Percentiles rank a stretch among this genome's conserved stretches.
These are phyloP conservation scores for Aphanomyces euteiches DNA, from an alignment of 352 stramenopile species.

Conservation along the genomic window DNA sequence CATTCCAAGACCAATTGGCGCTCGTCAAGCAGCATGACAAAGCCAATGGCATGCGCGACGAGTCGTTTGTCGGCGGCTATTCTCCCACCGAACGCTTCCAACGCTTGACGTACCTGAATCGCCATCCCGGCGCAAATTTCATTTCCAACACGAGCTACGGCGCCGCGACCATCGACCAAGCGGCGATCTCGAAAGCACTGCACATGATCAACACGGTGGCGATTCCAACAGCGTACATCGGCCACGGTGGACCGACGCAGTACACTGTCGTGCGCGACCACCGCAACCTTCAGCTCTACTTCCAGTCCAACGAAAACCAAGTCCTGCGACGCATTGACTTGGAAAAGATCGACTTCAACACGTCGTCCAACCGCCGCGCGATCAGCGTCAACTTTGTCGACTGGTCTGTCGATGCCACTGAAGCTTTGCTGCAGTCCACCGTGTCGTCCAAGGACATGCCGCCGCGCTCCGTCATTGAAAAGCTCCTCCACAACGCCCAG, in stretches of 20 bases:
- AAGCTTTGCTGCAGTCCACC: conserved; percentile 38
- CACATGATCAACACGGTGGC: conserved; percentile 67
- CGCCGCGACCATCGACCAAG: conserved; percentile 49
- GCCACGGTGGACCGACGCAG: conserved; percentile 49
- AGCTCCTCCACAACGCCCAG: background rate
- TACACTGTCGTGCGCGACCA: conserved; percentile 70
- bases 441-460: conserved; percentile 60
- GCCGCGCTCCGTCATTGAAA: conserved; percentile 40
- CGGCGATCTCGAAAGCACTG: conserved; percentile 45
- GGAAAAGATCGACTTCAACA: conserved; percentile 50
- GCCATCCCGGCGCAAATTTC: background rate
- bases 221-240: conserved; percentile 33
- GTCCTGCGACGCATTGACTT: conserved; percentile 57
- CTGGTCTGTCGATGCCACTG: conserved; percentile 63
- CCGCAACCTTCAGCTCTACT: conserved; percentile 50
- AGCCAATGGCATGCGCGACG: conserved; percentile 25
- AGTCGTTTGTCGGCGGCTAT: background rate
- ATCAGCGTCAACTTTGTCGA: conserved; percentile 60
- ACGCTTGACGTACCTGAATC: conserved; percentile 10
- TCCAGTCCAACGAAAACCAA: conserved; percentile 66
- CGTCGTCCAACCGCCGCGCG: conserved; percentile 40
- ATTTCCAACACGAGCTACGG: conserved; percentile 38
- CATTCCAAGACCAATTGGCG: conserved; percentile 40
- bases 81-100: background rate
- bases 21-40: conserved; percentile 30